Conservation (phyloP, 1,284 basidiomycete species). For the Agroathelia rolfsii region DNA sequence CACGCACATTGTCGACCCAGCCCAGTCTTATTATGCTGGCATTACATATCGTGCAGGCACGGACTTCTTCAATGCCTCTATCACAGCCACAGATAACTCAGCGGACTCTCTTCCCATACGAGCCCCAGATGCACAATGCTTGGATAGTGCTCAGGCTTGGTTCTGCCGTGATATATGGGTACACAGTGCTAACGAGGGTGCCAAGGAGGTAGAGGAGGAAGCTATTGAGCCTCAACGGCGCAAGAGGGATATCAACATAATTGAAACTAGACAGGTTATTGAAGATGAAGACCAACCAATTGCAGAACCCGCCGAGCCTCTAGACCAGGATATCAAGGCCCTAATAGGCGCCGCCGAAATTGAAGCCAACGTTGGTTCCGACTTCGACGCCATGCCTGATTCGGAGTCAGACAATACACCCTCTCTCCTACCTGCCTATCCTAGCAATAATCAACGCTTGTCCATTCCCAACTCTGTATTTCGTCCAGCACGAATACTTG, state of each 20-base stretch:
- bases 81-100: too few relatives aligned
- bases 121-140: slow-evolving; percentile 72
- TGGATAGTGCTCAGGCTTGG: slow-evolving; percentile 91
- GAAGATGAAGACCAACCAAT: slow-evolving; percentile 22
- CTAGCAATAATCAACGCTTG: slow-evolving; percentile 33
- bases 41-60: slow-evolving; percentile 73
- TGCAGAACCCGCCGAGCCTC: slow-evolving; percentile 21
- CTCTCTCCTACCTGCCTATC: slow-evolving; percentile 27
- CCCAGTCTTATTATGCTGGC: slow-evolving; percentile 86
- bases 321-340: slow-evolving; percentile 22
- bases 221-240: slow-evolving; percentile 18
- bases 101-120: slow-evolving; percentile 48
- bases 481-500: slow-evolving; percentile 78
- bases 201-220: slow-evolving; percentile 39
- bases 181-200: slow-evolving; percentile 66
- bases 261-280: slow-evolving; percentile 16
- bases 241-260: slow-evolving; percentile 19
- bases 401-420: slow-evolving; percentile 39
- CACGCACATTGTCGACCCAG: slow-evolving; percentile 88
- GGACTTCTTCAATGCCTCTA: slow-evolving; percentile 69
- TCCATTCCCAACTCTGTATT: slow-evolving; percentile 84
- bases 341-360: slow-evolving; percentile 33
- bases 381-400: slow-evolving; percentile 81
- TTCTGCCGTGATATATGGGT: slow-evolving; percentile 94
- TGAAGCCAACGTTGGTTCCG: slow-evolving; percentile 77